Conservation (phyloP, 208 protist genomes). For the Acanthamoeba lugdunensis region DNA sequence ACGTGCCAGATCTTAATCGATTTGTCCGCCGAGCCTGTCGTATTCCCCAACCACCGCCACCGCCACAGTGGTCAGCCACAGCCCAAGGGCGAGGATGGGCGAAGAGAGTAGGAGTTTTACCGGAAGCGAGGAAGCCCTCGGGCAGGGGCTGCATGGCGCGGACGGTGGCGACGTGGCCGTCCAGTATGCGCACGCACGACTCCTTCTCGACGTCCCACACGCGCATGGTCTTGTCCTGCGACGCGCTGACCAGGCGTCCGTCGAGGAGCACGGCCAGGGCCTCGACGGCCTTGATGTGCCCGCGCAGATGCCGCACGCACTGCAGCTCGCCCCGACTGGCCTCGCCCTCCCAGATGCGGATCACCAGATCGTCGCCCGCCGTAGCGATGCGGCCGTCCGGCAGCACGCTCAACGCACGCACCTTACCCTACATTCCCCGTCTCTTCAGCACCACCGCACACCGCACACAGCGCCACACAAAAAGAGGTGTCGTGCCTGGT, state of each 20-base stretch:
- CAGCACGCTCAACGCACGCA: not conserved
- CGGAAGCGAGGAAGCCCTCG: slow-evolving; percentile 6
- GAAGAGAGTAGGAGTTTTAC: not conserved
- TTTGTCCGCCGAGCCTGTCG: slow-evolving; percentile 2
- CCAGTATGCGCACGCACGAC: not conserved
- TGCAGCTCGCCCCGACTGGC: not conserved
- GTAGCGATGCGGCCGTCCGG: not conserved
- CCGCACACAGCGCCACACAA: not conserved
- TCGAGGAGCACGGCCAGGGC: not conserved
- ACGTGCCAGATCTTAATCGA: slow-evolving; percentile 46
- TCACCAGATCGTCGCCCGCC: slow-evolving; percentile 4
- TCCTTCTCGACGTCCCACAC: slow-evolving; percentile 21
- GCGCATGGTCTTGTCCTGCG: slow-evolving; percentile 5
- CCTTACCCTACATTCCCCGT: not conserved
- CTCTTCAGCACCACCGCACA: too few relatives aligned
- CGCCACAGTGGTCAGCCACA: not conserved
- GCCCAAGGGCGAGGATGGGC: not conserved
- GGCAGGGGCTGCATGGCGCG: not conserved
- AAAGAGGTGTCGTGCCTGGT: not conserved
- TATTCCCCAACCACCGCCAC: not conserved
- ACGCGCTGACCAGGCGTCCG: slow-evolving; percentile 5
- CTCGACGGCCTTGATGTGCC: slow-evolving; percentile 25
- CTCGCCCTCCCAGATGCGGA: slow-evolving; percentile 18
- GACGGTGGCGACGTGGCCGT: slow-evolving; percentile 16
- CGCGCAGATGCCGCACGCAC: not conserved